A percentile compares a stretch with the other conserved stretches of the same genome.
Conservation (phyloP, 169 alveolate species). For the Cryptosporidium canis region DNA sequence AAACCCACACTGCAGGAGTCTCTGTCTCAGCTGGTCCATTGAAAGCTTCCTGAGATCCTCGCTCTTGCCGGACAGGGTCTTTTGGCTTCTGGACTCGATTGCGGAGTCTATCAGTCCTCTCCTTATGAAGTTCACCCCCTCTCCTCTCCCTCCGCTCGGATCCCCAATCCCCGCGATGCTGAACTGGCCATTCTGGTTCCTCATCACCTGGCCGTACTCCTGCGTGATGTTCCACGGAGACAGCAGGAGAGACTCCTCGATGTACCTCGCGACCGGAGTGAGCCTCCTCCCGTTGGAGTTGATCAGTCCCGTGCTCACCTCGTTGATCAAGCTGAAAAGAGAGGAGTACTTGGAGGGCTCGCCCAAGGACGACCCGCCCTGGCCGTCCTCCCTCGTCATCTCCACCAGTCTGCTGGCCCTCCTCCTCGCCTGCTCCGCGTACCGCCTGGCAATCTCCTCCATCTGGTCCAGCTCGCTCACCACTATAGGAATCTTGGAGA, state of each 20-base stretch:
- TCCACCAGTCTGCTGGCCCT: neutral
- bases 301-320: constrained; percentile 50
- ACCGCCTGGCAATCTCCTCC: constrained; percentile 58
- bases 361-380: neutral
- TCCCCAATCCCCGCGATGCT: constrained; percentile 84
- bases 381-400: neutral
- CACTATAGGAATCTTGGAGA: constrained; percentile 55
- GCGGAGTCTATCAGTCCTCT: constrained; percentile 76
- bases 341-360: neutral
- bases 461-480: constrained; percentile 63
- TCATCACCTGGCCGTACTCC: constrained; percentile 83
- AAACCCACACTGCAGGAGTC: constrained; percentile 85
- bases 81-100: constrained; percentile 63
- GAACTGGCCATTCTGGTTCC: constrained; percentile 85
- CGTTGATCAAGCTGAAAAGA: constrained; percentile 30
- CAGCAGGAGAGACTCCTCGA: constrained; percentile 83
- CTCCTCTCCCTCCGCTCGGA: constrained; percentile 90
- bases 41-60: constrained; percentile 87
- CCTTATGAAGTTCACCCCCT: constrained; percentile 82
- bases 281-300: constrained; percentile 70
- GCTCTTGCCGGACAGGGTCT: constrained; percentile 76
- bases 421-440: constrained; percentile 53
- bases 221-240: constrained; percentile 87
- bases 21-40: constrained; percentile 83
- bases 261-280: constrained; percentile 77